Evolutionary conservation across 2,329 filamentous ascomycete genomes (phyloP).

Genomic region (Aspergillus fumigatus): DNA sequence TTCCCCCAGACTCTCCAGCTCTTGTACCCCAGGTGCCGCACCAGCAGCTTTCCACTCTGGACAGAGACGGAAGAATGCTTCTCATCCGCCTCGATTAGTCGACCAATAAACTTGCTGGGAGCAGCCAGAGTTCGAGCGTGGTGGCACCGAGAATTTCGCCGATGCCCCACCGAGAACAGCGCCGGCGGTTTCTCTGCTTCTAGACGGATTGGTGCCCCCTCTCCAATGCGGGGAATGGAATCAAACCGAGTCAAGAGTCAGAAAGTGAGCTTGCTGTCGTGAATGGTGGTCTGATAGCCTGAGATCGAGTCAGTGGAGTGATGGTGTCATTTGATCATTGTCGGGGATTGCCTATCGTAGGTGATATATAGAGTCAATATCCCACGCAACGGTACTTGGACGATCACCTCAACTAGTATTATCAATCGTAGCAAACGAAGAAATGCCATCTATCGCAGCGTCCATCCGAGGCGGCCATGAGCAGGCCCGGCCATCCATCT

Average conservation of each 20-base stretch:
- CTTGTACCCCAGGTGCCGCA: too few relatives aligned
- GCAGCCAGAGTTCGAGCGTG: neutral
- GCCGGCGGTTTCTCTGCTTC: neutral
- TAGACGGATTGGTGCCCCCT: neutral
- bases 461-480: constrained; percentile 20
- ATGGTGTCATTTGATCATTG: neutral
- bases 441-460: constrained; percentile 15
- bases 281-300: neutral
- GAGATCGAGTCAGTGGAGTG: neutral
- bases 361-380: neutral
- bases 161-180: constrained; percentile 18
- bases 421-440: neutral
- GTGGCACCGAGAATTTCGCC: constrained; percentile 22
- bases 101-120: neutral
- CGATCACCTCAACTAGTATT: too few relatives aligned
- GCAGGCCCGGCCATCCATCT: constrained; percentile 18
- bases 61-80: neutral
- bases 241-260: neutral
- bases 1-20: too few relatives aligned
- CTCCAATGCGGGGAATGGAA: neutral
- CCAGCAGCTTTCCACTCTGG: neutral
- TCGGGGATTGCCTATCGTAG: neutral
- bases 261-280: too few relatives aligned
- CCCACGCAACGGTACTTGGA: too few relatives aligned
- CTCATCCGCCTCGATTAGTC: neutral